These are phyloP conservation scores for Apiotrichum veenhuisii DNA, from an alignment of 1,284 basidiomycete genomes.

Conservation along the genomic window DNA sequence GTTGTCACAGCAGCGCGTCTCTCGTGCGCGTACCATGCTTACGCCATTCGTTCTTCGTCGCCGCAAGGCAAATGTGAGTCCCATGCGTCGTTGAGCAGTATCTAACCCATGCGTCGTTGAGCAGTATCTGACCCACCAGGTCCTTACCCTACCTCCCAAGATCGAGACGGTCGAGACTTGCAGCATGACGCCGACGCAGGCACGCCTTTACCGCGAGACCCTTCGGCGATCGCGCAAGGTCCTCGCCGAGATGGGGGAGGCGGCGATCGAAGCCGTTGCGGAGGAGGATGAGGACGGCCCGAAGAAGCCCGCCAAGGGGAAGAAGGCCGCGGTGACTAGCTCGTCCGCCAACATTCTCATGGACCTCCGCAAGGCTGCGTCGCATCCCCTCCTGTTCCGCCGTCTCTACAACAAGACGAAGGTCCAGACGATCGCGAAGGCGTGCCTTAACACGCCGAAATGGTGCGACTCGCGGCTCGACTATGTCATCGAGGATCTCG, in stretches of 20 bases:
- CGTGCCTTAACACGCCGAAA: conserved; percentile 84
- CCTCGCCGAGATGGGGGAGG: conserved; percentile 66
- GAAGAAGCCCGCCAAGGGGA: conserved; percentile 58
- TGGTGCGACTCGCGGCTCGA: conserved; percentile 72
- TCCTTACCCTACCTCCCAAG: conserved; percentile 87
- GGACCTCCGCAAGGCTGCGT: conserved; percentile 92
- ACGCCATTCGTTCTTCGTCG: conserved; percentile 95
- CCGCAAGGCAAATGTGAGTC: conserved; percentile 77
- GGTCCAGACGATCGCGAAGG: conserved; percentile 70
- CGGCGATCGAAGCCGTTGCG: conserved; percentile 35
- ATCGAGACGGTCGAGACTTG: conserved; percentile 90
- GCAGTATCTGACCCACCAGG: conserved; percentile 54
- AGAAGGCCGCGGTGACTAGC: conserved; percentile 46
- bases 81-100: not conserved
- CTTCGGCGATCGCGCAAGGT: conserved; percentile 73
- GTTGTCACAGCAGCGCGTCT: conserved; percentile 83
- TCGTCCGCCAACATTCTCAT: conserved; percentile 77
- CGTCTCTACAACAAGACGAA: conserved; percentile 73
- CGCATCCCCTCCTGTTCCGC: conserved; percentile 93
- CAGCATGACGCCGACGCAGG: conserved; percentile 81
- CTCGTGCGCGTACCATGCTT: conserved; percentile 97
- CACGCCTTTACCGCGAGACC: conserved; percentile 78
- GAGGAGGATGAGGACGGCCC: conserved; percentile 36
- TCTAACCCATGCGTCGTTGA: too few relatives aligned
- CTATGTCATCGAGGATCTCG: conserved; percentile 84